Evolutionary conservation across 2,329 filamentous ascomycete species (phyloP).

Genomic region (Rutstroemia sp.): DNA sequence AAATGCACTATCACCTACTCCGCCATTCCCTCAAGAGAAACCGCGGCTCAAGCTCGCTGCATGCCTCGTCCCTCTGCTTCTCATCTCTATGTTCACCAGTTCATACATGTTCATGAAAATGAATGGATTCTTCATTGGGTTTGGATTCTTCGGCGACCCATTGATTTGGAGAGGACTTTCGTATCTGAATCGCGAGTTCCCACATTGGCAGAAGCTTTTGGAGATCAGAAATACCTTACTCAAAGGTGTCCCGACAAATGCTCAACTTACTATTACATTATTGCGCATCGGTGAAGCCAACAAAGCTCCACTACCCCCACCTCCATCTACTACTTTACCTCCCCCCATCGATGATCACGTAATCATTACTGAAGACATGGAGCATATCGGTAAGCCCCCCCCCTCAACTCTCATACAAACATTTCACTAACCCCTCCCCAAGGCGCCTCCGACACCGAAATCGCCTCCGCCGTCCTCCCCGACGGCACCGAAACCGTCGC

Average conservation of each 20-base stretch:
- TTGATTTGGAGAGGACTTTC: conserved; percentile 53
- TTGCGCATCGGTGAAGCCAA: conserved; percentile 77
- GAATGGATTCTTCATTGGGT: conserved; percentile 58
- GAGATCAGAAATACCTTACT: conserved; percentile 70
- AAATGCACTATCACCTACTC: conserved; percentile 56
- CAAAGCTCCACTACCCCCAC: conserved; percentile 67
- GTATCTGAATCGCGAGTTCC: conserved; percentile 54
- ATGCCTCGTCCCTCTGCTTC: conserved; percentile 43
- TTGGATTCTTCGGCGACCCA: conserved; percentile 75
- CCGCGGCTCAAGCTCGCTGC: conserved; percentile 48
- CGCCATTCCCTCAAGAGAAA: conserved; percentile 49
- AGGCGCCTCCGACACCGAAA: conserved; percentile 24
- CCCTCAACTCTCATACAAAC: background rate
- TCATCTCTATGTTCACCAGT: conserved; percentile 45
- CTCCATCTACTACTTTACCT: conserved; percentile 37
- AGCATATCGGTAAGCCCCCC: conserved; percentile 42
- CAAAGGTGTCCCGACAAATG: conserved; percentile 78
- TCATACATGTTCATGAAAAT: conserved; percentile 59
- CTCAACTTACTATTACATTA: conserved; percentile 73
- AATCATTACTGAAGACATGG: conserved; percentile 44
- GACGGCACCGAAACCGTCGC: conserved; percentile 27
- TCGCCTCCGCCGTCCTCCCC: conserved; percentile 32
- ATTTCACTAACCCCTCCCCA: conserved; percentile 14
- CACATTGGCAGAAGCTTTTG: conserved; percentile 68
- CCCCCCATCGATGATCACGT: conserved; percentile 35